These are phyloP conservation scores for Lasiodiplodia theobromae DNA, from an alignment of 2,329 filamentous ascomycete species.

Conservation along the genomic window DNA sequence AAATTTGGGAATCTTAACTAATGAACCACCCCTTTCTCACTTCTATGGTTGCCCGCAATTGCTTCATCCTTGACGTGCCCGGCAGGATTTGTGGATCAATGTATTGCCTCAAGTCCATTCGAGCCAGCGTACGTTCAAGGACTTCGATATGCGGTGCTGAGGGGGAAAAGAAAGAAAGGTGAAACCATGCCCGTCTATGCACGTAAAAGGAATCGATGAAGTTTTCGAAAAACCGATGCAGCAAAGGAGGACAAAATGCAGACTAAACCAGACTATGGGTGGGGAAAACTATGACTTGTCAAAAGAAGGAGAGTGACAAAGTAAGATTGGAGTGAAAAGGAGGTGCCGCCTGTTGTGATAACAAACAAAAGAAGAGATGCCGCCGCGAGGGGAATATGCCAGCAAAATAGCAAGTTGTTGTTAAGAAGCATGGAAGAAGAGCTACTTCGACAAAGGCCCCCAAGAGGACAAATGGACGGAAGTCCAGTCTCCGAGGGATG, in stretches of 20 bases:
- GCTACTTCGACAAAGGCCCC: background rate
- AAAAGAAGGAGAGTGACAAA: background rate
- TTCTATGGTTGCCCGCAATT: background rate
- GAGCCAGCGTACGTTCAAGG: background rate
- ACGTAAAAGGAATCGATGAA: background rate
- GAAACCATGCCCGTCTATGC: background rate
- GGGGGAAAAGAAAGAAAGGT: background rate
- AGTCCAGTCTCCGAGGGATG: background rate
- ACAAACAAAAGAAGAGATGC: background rate
- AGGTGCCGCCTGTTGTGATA: constrained; percentile 4
- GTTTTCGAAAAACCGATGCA: background rate
- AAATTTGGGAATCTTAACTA: background rate
- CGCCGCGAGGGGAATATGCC: background rate
- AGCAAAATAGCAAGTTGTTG: background rate
- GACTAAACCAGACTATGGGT: background rate
- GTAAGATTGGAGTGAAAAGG: background rate
- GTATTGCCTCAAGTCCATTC: background rate
- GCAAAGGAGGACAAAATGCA: background rate
- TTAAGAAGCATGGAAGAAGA: background rate
- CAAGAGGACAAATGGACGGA: background rate
- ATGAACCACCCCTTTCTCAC: background rate
- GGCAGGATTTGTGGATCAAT: background rate
- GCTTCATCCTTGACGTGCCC: background rate
- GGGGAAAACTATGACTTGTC: background rate
- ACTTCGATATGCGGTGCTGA: no score